A percentile compares a stretch with the other conserved stretches of the same genome.
Conservation (phyloP, 352 stramenopile genomes). For the Phytophthora multivora region DNA sequence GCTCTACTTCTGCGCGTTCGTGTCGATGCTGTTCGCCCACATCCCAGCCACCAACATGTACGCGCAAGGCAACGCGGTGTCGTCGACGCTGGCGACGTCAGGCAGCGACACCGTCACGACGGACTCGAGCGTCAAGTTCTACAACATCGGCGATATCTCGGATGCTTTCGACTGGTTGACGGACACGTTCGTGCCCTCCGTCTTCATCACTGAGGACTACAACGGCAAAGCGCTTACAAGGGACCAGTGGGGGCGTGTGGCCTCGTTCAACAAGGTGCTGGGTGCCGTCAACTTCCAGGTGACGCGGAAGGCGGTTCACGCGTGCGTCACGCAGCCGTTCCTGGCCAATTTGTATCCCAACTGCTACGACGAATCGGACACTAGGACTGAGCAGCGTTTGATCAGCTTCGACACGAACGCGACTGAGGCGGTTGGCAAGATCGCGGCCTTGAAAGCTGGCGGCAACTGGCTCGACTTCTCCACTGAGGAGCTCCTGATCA, state of each 20-base stretch:
- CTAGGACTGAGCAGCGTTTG: conserved; percentile 26
- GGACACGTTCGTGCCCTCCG: conserved; percentile 41
- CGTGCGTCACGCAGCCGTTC: conserved; percentile 38
- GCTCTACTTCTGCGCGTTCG: conserved; percentile 48
- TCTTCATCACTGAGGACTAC: conserved; percentile 61
- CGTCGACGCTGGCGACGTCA: conserved; percentile 37
- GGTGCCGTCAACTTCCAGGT: conserved; percentile 39
- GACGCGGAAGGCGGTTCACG: conserved; percentile 16
- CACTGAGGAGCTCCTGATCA: conserved; percentile 45
- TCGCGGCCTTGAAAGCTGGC: conserved; percentile 31
- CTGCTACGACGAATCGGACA: conserved; percentile 46
- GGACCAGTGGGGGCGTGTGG: conserved; percentile 25
- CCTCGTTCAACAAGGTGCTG: conserved; percentile 27
- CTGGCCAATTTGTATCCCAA: conserved; percentile 45
- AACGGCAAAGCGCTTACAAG: conserved; percentile 43
- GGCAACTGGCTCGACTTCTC: conserved; percentile 51
- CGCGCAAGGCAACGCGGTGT: conserved; percentile 39
- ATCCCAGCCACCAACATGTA: conserved; percentile 43
- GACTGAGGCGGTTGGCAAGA: conserved; percentile 23
- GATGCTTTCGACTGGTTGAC: conserved; percentile 55
- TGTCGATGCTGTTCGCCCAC: conserved; percentile 54
- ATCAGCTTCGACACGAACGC: conserved; percentile 55
- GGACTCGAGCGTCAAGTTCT: conserved; percentile 52
- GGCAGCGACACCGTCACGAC: conserved; percentile 52
- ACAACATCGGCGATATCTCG: conserved; percentile 40